Evolutionary conservation across 2,329 filamentous ascomycete species (phyloP).

Genomic region (Pseudogymnoascus sp.): DNA sequence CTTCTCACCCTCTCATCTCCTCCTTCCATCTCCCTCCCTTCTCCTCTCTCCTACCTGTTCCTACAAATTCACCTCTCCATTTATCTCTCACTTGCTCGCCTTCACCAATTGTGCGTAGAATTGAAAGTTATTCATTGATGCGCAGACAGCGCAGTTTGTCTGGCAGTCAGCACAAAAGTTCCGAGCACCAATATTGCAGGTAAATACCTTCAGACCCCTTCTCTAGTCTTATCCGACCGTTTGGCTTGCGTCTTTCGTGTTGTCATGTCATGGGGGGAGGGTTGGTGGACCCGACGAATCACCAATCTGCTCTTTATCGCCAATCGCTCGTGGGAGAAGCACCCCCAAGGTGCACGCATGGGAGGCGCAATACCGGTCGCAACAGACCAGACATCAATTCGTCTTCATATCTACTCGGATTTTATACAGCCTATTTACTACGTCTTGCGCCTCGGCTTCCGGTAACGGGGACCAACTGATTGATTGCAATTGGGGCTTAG

Average conservation of each 20-base stretch:
- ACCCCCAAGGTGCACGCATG: constrained; percentile 2
- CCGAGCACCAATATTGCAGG: background rate
- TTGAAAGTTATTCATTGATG: background rate
- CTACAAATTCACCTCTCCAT: background rate
- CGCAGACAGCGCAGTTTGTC: background rate
- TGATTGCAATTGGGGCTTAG: background rate
- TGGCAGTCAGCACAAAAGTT: background rate
- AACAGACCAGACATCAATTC: background rate
- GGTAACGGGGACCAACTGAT: background rate
- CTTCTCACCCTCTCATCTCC: background rate
- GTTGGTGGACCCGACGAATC: constrained; percentile 3
- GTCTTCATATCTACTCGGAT: background rate
- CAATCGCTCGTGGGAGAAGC: constrained; percentile 1
- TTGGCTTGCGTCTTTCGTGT: background rate
- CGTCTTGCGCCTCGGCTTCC: background rate
- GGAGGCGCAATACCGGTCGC: background rate
- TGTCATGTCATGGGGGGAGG: constrained; percentile 7
- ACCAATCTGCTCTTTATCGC: constrained; percentile 7
- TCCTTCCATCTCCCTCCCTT: background rate
- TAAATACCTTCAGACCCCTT: background rate
- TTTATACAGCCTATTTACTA: background rate
- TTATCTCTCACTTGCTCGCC: background rate
- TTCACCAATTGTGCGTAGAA: background rate
- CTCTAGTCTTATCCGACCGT: constrained; percentile 1
- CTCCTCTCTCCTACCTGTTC: background rate